These are phyloP conservation scores for Solanum pinnatisectum DNA, from an alignment of 257 asterid species.

Conservation along the genomic window DNA sequence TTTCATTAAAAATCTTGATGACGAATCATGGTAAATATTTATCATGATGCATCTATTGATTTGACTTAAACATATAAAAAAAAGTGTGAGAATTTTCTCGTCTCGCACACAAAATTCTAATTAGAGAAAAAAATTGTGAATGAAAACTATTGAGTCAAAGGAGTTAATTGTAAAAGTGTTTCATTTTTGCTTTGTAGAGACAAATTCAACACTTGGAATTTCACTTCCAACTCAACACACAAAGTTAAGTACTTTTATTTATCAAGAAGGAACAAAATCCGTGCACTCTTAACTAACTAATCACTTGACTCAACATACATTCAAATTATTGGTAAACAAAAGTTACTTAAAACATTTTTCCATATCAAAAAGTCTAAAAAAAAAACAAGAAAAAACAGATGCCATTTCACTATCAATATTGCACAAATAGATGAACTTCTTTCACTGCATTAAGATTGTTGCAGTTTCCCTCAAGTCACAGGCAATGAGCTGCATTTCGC, in stretches of 20 bases:
- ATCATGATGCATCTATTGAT: background rate
- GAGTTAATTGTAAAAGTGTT: background rate
- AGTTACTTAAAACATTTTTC: background rate
- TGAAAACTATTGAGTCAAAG: background rate
- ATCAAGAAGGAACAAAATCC: background rate
- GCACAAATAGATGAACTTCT: background rate
- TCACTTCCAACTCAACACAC: background rate
- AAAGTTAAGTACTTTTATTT: background rate
- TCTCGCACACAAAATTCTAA: background rate
- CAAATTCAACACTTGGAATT: background rate
- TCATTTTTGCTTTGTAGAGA: background rate
- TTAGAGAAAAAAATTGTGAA: background rate
- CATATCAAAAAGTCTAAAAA: background rate
- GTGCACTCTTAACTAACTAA: background rate
- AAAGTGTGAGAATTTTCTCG: rapidly evolving
- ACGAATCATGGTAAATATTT: background rate
- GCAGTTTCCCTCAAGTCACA: background rate
- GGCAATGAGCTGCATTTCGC: background rate
- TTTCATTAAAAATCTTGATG: rapidly evolving
- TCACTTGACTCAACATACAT: background rate
- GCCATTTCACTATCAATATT: background rate
- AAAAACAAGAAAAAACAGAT: background rate
- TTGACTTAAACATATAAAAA: background rate
- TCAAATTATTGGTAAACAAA: background rate
- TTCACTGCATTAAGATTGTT: background rate